Evolutionary conservation across 139 green algal species (phyloP).

Genomic region (Tetradesmus obliquus): DNA sequence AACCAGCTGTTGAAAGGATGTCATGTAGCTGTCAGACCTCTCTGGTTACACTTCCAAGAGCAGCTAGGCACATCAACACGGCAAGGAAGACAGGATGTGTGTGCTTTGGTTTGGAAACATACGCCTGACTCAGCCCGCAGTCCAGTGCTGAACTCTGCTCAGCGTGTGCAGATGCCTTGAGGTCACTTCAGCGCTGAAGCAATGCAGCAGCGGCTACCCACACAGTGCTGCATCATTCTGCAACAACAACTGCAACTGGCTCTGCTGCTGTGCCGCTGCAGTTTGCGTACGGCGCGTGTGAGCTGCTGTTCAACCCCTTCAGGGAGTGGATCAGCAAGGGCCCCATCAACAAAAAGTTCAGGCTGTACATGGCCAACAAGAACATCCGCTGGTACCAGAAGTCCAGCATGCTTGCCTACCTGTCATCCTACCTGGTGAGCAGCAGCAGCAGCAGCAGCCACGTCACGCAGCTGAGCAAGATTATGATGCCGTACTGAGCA

Average conservation of each 20-base stretch:
- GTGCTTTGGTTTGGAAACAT: no score
- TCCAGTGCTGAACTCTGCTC: background rate
- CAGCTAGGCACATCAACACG: no score
- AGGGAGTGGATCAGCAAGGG: slow-evolving; percentile 34
- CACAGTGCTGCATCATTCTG: no score
- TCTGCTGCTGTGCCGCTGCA: background rate
- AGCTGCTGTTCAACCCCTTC: slow-evolving; percentile 52
- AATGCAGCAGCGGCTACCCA: background rate
- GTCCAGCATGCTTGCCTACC: slow-evolving; percentile 28
- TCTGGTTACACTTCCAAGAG: no score
- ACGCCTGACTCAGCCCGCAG: background rate
- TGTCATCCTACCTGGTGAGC: slow-evolving; percentile 37
- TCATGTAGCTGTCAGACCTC: no score
- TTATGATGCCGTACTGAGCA: background rate
- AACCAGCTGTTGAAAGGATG: no score
- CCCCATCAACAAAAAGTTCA: slow-evolving; percentile 39
- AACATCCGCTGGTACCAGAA: slow-evolving; percentile 39
- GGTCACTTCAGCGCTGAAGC: no score
- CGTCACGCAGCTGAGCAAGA: background rate
- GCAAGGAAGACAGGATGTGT: no score
- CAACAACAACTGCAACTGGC: no score
- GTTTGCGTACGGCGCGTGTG: slow-evolving; percentile 47
- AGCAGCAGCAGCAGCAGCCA: no score
- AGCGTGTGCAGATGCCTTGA: background rate
- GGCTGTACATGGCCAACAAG: background rate